phyloP scores from a whole-genome alignment of 2,329 filamentous ascomycete species.

The Neopestalotiopsis clavispora region DNA sequence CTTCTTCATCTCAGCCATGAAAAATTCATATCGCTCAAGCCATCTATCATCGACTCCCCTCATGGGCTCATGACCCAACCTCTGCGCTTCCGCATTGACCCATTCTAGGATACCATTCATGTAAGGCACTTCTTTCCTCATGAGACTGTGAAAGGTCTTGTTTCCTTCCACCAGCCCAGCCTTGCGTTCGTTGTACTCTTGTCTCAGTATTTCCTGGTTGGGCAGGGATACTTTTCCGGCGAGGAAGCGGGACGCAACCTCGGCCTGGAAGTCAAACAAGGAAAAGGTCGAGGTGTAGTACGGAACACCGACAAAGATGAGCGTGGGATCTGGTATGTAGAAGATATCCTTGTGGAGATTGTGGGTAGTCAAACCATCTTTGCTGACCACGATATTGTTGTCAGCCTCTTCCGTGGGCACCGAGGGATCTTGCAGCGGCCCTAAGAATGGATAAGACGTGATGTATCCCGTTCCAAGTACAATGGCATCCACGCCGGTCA shows the following conservation, averaged over 20 bases:
- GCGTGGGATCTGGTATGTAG: constrained; percentile 69
- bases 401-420: constrained; percentile 50
- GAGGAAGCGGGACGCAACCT: constrained; percentile 62
- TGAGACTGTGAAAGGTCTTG: constrained; percentile 43
- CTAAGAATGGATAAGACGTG: constrained; percentile 68
- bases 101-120: constrained; percentile 36
- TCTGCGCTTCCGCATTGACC: constrained; percentile 30
- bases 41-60: constrained; percentile 38
- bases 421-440: constrained; percentile 49
- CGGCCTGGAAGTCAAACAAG: constrained; percentile 73
- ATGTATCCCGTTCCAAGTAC: constrained; percentile 74
- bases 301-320: constrained; percentile 68
- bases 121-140: constrained; percentile 37
- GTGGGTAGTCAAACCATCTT: constrained; percentile 65
- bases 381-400: constrained; percentile 61
- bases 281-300: constrained; percentile 72
- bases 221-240: constrained; percentile 56
- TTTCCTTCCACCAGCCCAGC: constrained; percentile 25
- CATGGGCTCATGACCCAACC: constrained; percentile 31
- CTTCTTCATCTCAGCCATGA: constrained; percentile 17
- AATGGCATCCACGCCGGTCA: constrained; percentile 64
- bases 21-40: constrained; percentile 21
- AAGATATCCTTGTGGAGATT: constrained; percentile 75
- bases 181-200: constrained; percentile 37
- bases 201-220: constrained; percentile 40